Base-by-base conservation (phyloP, 345 rosid species). In the Salix arbutifolia region DNA sequence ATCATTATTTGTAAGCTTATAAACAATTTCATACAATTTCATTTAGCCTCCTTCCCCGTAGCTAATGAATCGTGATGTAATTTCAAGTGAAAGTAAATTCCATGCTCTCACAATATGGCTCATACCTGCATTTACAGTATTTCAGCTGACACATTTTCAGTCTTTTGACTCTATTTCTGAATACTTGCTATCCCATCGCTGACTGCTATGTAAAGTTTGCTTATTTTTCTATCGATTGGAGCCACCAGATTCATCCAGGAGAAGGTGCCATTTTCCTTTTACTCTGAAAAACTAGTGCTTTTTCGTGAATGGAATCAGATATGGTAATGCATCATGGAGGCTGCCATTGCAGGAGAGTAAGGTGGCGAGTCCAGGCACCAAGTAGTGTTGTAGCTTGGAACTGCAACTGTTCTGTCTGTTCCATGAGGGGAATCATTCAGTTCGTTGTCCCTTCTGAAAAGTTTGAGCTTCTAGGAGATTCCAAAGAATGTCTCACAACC, bases 391-490 rank as follows among this genome's bases (percentile, higher is more conserved):
- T 90, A 8, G 93, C 85, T 44, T 91, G 94, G 97, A 73, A 80
- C 16, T 95, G 98, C 87, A 85, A 88, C 83, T 93, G 97, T 80
- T 83, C 97, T 4, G 78, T 83, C 77, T 95, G 99, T 73, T 89
- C 86, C 60, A 90, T 91, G 98, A 89, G 94, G 73, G 94, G 89
- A 71, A 90, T 86, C 77, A 74, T 80, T 48, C 80, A 85, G 78
- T 89, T 92, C 86, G 44, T 85, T 48, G 92, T 92, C 61, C 99
- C 99, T 16, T 80, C 84, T 37, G 48, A 61, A 56, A 80, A 74
- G 70, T 90, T 95, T 60, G 87, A 88, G 78, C 92, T 94, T 74
- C 50, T 89, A 65, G 92, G 87, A 73, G 90, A 91, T 86, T 90
- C 94, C 30, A 71, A 79, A 21, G 86, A 87, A 50, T 91, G 83